phyloP scores from a whole-genome alignment of 441 rosid species.

The Croton laevigatus region DNA sequence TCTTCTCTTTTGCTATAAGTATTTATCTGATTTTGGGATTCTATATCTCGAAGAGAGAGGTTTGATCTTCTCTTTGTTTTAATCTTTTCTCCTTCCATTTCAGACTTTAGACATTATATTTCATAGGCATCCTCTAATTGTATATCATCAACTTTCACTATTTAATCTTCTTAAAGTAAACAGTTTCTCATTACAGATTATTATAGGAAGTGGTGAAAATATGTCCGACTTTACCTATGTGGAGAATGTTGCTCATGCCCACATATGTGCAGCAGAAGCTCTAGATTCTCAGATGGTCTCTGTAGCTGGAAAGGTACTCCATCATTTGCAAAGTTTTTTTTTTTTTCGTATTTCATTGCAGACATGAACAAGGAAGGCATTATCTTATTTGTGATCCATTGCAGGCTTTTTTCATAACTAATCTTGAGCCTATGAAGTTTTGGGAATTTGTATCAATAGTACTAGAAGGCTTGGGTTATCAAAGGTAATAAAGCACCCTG shows the following conservation, averaged over 20 bases:
- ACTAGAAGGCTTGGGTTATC: constrained; percentile 74
- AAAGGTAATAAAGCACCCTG: constrained; percentile 49
- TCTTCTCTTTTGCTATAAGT: background rate
- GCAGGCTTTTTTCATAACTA: constrained; percentile 90
- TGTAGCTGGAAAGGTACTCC: constrained; percentile 89
- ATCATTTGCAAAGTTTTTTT: background rate
- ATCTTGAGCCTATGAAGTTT: constrained; percentile 68
- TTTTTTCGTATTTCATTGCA: background rate
- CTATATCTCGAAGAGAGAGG: background rate
- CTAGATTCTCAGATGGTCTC: constrained; percentile 57
- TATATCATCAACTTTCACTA: constrained; percentile 9
- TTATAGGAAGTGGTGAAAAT: constrained; percentile 74
- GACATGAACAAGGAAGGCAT: constrained; percentile 4
- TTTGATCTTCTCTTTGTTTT: background rate
- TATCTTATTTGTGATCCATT: constrained; percentile 24
- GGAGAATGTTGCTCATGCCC: constrained; percentile 87
- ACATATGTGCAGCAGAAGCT: constrained; percentile 73
- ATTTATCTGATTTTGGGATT: background rate
- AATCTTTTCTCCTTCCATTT: background rate
- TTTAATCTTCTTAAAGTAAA: constrained; percentile 30
- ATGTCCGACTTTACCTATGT: constrained; percentile 81
- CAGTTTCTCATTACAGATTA: constrained; percentile 68
- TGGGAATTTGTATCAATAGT: constrained; percentile 70
- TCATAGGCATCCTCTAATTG: constrained; percentile 1
- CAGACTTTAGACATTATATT: background rate